Evolutionary conservation across 2,329 filamentous ascomycete genomes (phyloP), one percentile per base, ranked within the genome.

Genomic region (Diaporthe humulicola): DNA sequence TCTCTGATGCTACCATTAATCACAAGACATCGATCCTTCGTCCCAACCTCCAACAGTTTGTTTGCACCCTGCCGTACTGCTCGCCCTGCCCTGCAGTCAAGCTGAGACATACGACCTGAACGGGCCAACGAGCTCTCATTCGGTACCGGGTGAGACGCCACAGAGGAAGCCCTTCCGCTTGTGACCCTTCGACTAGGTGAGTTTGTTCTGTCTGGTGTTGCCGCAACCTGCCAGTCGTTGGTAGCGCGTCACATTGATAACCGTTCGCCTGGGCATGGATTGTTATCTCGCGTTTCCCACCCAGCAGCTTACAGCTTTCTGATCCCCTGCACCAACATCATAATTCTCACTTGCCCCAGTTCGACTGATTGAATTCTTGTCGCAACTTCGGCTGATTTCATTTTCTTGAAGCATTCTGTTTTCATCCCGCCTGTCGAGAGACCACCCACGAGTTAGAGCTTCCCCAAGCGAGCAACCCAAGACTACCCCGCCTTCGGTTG

Each of bases 401-500:
- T 28, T 52, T 17, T 22, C 17, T 66, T 15, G 40, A 48, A 67
- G 17, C 30, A 48, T 52, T 52, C 14, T n/a, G 33, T 52, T 25
- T 40, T 17, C 22, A 38, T 36, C 45, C n/a, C n/a, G 9, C 36
- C 30, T 52, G 22, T 67, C n/a, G 64, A 38, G 22, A 52, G 14
- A 67, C 45, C 64, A 38, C 30, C 64, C 64, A 10, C 22, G 14
- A 22, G 17, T 36, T 14, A 67, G 45, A 52, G 45, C 45, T 50
- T 19, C 9, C 15, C 30, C 22, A 52, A 33, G 15, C 33, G 8
- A 30, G 48, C 45, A 28, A n/a, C 60, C 60, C 40, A 64, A 64
- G 60, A 22, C 64, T 69, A 54, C 64, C 64, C 64, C 64, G 48
- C 64, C 64, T 4, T 54, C 64, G 48, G 48, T 69, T 69, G 64